phyloP scores from a whole-genome alignment of 768 basidiomycete species.

The Leccinum pellstonianum region DNA sequence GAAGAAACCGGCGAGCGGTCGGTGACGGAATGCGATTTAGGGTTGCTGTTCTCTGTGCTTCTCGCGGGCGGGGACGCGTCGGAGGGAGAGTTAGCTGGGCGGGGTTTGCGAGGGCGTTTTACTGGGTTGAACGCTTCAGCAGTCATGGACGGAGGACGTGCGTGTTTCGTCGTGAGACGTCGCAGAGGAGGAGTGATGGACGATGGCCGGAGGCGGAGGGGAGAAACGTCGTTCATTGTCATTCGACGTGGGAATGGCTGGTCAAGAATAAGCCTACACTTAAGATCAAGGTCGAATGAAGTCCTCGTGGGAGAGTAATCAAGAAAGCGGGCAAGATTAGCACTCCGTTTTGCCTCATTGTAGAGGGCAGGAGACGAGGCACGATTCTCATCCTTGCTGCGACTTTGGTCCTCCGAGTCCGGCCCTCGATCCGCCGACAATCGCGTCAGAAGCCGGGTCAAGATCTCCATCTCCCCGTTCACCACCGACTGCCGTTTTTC shows the following conservation, averaged over 20 bases:
- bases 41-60: slow-evolving; percentile 13
- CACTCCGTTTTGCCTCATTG: slow-evolving; percentile 30
- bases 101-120: slow-evolving; percentile 29
- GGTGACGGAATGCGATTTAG: slow-evolving; percentile 18
- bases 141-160: slow-evolving; percentile 27
- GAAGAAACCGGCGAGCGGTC: slow-evolving; percentile 17
- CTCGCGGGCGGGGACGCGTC: slow-evolving; percentile 19
- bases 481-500: slow-evolving; percentile 43
- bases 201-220: slow-evolving; percentile 35
- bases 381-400: slow-evolving; percentile 18
- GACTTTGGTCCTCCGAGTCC: slow-evolving; percentile 6
- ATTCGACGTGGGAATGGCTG: slow-evolving; percentile 34
- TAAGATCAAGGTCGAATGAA: slow-evolving; percentile 33
- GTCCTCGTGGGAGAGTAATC: slow-evolving; percentile 34
- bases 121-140: slow-evolving; percentile 29
- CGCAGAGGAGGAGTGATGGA: slow-evolving; percentile 27
- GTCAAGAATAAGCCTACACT: slow-evolving; percentile 30
- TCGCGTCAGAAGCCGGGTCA: slow-evolving; percentile 37
- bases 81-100: slow-evolving; percentile 16
- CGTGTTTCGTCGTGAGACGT: slow-evolving; percentile 27
- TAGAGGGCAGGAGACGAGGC: slow-evolving; percentile 12
- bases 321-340: slow-evolving; percentile 42
- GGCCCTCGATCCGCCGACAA: slow-evolving; percentile 30
- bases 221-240: slow-evolving; percentile 36
- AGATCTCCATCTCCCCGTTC: slow-evolving; percentile 36